Evolutionary conservation across 768 basidiomycete species (phyloP).

Genomic region (Suillus luteus): DNA sequence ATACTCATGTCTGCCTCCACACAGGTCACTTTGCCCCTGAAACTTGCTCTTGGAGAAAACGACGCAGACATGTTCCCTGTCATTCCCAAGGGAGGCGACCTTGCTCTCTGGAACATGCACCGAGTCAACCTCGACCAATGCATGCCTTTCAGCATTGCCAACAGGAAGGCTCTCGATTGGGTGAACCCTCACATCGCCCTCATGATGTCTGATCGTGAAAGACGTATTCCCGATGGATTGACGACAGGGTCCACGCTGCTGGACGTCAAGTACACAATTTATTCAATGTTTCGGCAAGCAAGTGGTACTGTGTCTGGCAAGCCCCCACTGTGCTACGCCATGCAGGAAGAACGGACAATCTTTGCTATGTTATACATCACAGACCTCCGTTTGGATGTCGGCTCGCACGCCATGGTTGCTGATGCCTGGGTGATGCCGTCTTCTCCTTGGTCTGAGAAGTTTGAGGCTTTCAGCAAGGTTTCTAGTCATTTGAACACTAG

Average conservation of each 20-base stretch:
- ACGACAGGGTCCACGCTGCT: constrained; percentile 22
- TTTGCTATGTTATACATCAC: constrained; percentile 49
- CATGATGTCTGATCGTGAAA: constrained; percentile 37
- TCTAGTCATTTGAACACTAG: neutral
- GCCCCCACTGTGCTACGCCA: constrained; percentile 21
- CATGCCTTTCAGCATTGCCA: constrained; percentile 32
- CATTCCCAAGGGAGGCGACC: constrained; percentile 16
- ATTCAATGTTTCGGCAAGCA: constrained; percentile 27
- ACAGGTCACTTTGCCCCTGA: constrained; percentile 26
- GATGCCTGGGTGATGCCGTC: constrained; percentile 49
- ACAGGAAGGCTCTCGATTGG: constrained; percentile 29
- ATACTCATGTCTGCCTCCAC: constrained; percentile 5
- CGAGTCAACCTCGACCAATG: constrained; percentile 39
- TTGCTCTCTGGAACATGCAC: constrained; percentile 40
- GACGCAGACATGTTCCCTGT: constrained; percentile 32
- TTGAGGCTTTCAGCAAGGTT: neutral
- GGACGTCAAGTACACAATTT: constrained; percentile 36
- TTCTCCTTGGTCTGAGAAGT: constrained; percentile 4
- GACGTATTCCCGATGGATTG: constrained; percentile 19
- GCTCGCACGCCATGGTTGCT: constrained; percentile 49
- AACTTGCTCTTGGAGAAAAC: constrained; percentile 18
- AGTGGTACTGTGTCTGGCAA: constrained; percentile 25
- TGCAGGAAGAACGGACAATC: constrained; percentile 19
- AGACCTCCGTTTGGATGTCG: constrained; percentile 47
- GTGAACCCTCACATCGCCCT: constrained; percentile 32